phyloP scores from a whole-genome alignment of 345 rosid genomes.

The Hevea brasiliensis region DNA sequence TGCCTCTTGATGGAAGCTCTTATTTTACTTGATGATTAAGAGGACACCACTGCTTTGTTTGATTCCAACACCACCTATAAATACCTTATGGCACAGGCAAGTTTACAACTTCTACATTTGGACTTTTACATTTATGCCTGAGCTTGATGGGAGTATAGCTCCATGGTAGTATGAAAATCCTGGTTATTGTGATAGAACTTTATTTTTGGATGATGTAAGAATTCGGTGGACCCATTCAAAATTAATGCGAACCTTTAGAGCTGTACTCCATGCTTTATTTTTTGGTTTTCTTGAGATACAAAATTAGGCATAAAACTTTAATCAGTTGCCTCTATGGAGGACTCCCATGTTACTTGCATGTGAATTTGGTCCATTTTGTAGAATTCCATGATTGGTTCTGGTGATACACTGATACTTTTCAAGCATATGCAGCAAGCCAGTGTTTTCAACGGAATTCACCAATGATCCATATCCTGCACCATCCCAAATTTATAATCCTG shows the following conservation, averaged over 20 bases:
- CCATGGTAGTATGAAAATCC: neutral
- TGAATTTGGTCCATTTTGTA: too few relatives aligned
- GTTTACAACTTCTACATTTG: neutral
- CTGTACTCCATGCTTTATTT: neutral
- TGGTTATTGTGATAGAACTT: neutral
- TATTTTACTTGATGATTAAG: neutral
- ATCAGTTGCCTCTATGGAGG: neutral
- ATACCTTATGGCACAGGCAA: neutral
- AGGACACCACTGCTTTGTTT: neutral
- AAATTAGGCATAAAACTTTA: neutral
- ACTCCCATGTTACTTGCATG: conserved; percentile 2
- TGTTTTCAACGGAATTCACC: too few relatives aligned
- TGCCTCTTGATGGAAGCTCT: neutral
- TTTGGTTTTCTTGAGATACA: neutral
- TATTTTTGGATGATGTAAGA: neutral
- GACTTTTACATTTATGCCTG: neutral
- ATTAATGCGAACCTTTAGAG: neutral
- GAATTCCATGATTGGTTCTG: too few relatives aligned
- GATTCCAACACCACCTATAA: neutral
- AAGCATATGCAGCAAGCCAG: neutral
- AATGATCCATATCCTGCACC: too few relatives aligned
- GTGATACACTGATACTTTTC: neutral
- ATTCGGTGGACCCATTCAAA: neutral
- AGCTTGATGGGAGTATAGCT: neutral
- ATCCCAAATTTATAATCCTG: too few relatives aligned